phyloP scores from a whole-genome alignment of 305 asterid genomes.

The Plantago coronopus region DNA sequence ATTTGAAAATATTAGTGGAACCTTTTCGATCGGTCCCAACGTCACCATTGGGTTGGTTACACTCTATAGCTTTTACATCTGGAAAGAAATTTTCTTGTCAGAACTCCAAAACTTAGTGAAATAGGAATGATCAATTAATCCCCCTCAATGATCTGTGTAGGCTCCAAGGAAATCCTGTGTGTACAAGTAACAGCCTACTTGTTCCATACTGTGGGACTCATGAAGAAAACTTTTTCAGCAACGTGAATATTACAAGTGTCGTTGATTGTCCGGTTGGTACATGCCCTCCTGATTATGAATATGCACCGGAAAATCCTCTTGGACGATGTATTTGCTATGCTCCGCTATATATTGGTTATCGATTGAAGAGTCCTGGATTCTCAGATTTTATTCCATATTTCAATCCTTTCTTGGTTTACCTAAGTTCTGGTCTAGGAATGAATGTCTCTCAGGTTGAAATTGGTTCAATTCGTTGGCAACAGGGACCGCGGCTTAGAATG shows the following conservation, averaged over 20 bases:
- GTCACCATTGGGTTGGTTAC: slow-evolving; percentile 49
- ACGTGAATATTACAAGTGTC: slow-evolving; percentile 27
- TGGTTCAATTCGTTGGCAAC: slow-evolving; percentile 56
- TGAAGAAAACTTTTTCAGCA: slow-evolving; percentile 33
- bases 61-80: slow-evolving; percentile 4
- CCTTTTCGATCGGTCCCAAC: slow-evolving; percentile 38
- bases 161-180: slow-evolving; percentile 25
- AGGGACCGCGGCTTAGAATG: slow-evolving; percentile 82
- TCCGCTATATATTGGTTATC: slow-evolving; percentile 75
- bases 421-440: slow-evolving; percentile 59
- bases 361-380: slow-evolving; percentile 93
- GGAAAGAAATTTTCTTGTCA: not conserved
- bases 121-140: not conserved
- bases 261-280: slow-evolving; percentile 36
- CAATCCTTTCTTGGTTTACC: slow-evolving; percentile 46
- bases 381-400: slow-evolving; percentile 61
- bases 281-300: slow-evolving; percentile 67
- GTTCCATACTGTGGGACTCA: slow-evolving; percentile 48
- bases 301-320: slow-evolving; percentile 50
- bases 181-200: slow-evolving; percentile 37
- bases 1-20: slow-evolving; percentile 57
- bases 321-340: slow-evolving; percentile 69
- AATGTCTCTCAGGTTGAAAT: slow-evolving; percentile 58
- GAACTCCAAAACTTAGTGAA: not conserved
- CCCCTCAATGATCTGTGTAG: not conserved